These are phyloP conservation scores for Chloris gayana DNA, from an alignment of 176 grass and related monocot species.

Conservation along the genomic window DNA sequence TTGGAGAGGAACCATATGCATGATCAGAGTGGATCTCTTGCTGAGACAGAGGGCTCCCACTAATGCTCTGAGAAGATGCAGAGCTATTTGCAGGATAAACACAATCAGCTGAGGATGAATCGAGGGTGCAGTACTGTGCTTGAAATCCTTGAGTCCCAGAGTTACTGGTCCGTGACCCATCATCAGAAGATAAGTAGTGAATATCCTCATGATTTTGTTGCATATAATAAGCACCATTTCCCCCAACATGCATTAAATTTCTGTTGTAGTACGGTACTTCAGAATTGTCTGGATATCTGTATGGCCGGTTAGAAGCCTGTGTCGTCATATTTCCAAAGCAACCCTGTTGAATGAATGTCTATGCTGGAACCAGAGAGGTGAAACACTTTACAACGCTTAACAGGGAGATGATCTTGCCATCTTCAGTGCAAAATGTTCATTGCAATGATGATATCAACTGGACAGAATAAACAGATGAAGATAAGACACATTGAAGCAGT, in stretches of 20 bases:
- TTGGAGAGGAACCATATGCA: constrained; percentile 69
- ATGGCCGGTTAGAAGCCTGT: constrained; percentile 47
- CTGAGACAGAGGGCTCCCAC: constrained; percentile 70
- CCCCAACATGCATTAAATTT: constrained; percentile 22
- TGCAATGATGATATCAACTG: constrained; percentile 23
- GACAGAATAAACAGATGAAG: constrained; percentile 33
- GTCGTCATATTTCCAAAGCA: constrained; percentile 42
- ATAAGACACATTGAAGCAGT: constrained; percentile 19
- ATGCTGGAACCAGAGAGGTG: constrained; percentile 17
- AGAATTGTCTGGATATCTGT: constrained; percentile 42
- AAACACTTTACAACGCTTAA: constrained; percentile 5
- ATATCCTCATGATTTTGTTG: constrained; percentile 45
- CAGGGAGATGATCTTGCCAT: constrained; percentile 21
- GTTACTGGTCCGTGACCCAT: constrained; percentile 39
- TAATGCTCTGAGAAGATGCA: constrained; percentile 58
- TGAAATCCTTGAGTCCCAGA: constrained; percentile 39
- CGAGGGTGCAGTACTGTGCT: constrained; percentile 74
- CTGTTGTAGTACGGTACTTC: constrained; percentile 42
- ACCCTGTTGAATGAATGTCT: constrained; percentile 34
- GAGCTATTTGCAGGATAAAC: constrained; percentile 61
- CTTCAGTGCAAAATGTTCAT: constrained; percentile 32
- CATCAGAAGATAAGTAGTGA: constrained; percentile 52
- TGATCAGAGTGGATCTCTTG: constrained; percentile 68
- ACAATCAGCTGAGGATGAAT: constrained; percentile 62
- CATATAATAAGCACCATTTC: constrained; percentile 34